phyloP scores from a whole-genome alignment of 306 rosid genomes.

The Fragaria nilgerrensis region DNA sequence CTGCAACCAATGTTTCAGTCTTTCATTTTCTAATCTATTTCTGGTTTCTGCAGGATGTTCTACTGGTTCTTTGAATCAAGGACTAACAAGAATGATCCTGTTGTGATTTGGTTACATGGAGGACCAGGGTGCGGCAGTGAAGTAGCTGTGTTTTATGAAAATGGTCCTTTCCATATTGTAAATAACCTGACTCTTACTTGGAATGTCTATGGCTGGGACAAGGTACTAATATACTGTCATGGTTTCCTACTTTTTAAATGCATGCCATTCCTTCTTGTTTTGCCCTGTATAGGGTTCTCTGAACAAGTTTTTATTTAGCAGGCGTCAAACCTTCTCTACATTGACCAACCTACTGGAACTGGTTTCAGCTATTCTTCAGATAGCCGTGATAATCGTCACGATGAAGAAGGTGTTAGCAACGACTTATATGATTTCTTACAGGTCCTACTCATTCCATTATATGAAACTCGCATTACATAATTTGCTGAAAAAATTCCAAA shows the following conservation, averaged over 20 bases:
- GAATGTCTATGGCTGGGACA: constrained; percentile 96
- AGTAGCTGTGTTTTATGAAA: constrained; percentile 81
- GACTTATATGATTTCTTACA: constrained; percentile 85
- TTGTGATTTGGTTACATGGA: constrained; percentile 88
- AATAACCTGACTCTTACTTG: constrained; percentile 63
- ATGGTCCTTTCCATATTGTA: constrained; percentile 74
- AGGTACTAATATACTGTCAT: constrained; percentile 31
- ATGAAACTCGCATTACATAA: not conserved
- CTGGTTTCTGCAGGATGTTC: constrained; percentile 62
- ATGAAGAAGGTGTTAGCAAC: constrained; percentile 77
- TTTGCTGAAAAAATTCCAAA: no score
- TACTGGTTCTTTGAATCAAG: constrained; percentile 89
- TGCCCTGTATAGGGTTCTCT: not conserved
- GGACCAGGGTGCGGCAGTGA: constrained; percentile 98
- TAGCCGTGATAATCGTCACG: constrained; percentile 60
- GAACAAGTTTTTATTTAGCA: constrained; percentile 25
- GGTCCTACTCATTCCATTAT: constrained; percentile 36
- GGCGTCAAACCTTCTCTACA: constrained; percentile 79
- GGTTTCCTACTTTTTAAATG: not conserved
- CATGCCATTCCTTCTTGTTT: not conserved
- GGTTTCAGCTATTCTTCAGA: constrained; percentile 87
- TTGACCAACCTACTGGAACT: constrained; percentile 87
- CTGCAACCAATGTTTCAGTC: not conserved
- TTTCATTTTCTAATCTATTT: constrained; percentile 1
- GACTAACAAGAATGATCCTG: constrained; percentile 49